Conservation (phyloP, 1,284 basidiomycete species). For the Sutorius eximius region DNA sequence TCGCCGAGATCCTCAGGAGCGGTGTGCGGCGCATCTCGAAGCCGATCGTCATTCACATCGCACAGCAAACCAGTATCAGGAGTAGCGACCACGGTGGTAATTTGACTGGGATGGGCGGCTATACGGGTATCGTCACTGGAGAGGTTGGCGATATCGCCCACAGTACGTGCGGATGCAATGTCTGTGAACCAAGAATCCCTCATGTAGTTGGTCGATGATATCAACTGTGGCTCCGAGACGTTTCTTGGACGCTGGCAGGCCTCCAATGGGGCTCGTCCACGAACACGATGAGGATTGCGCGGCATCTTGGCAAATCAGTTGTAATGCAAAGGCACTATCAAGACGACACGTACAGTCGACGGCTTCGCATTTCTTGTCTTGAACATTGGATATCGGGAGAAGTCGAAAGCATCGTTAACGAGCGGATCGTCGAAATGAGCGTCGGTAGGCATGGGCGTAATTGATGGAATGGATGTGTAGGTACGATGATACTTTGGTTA, state of each 20-base stretch:
- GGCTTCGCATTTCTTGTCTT: background rate
- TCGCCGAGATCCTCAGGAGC: background rate
- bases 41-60: background rate
- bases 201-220: slow-evolving; percentile 17
- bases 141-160: slow-evolving; percentile 14
- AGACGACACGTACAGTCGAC: slow-evolving; percentile 8
- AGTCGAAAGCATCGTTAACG: slow-evolving; percentile 25
- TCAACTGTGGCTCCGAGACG: slow-evolving; percentile 25
- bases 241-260: slow-evolving; percentile 16
- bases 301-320: background rate
- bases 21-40: background rate
- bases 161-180: slow-evolving; percentile 12
- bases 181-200: slow-evolving; percentile 20
- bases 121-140: background rate
- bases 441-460: slow-evolving; percentile 14
- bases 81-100: background rate
- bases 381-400: slow-evolving; percentile 19
- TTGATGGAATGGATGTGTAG: background rate
- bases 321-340: background rate
- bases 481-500: background rate
- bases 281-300: background rate
- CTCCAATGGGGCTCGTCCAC: background rate
- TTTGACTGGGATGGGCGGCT: background rate
- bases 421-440: slow-evolving; percentile 24
- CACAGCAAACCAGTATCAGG: background rate